phyloP scores from a whole-genome alignment of 495 filamentous ascomycete genomes.

The Penicillium egyptiacum region DNA sequence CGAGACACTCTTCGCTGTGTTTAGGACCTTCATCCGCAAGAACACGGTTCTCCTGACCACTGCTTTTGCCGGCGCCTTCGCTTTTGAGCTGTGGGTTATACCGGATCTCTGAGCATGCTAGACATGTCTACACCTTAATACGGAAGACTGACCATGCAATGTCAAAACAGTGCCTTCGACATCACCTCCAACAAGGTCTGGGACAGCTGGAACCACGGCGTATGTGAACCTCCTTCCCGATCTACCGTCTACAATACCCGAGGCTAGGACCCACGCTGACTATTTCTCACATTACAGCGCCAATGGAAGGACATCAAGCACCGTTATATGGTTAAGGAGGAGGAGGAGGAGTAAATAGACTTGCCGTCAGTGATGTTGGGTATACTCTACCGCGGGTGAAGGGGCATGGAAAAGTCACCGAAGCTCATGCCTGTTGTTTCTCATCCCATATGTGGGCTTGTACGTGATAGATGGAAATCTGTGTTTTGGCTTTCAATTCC shows the following conservation, averaged over 20 bases:
- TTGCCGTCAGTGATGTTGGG: constrained; percentile 8
- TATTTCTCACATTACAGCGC: constrained; percentile 55
- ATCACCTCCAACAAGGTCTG: constrained; percentile 75
- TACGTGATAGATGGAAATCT: constrained; percentile 42
- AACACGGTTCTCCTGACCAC: constrained; percentile 83
- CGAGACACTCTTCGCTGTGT: constrained; percentile 19
- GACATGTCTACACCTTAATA: constrained; percentile 1
- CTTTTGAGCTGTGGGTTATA: constrained; percentile 81
- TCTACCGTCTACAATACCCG: constrained; percentile 5
- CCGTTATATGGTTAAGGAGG: constrained; percentile 70
- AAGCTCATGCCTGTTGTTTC: constrained; percentile 30
- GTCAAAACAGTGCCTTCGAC: constrained; percentile 68
- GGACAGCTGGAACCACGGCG: constrained; percentile 85
- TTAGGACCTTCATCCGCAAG: constrained; percentile 76
- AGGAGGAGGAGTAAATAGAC: constrained; percentile 53
- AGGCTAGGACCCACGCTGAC: constrained; percentile 33
- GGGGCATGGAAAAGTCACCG: constrained; percentile 25
- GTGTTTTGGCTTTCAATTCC: constrained; percentile 23
- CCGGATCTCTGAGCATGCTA: constrained; percentile 6
- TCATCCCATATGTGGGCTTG: constrained; percentile 33
- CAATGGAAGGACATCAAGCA: constrained; percentile 99
- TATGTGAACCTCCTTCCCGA: constrained; percentile 51
- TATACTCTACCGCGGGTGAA: constrained; percentile 17
- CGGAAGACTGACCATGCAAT: constrained; percentile 17
- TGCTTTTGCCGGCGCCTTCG: constrained; percentile 86